Conservation (phyloP, 805 yeast genomes). For the Ogataea paraovalis region DNA sequence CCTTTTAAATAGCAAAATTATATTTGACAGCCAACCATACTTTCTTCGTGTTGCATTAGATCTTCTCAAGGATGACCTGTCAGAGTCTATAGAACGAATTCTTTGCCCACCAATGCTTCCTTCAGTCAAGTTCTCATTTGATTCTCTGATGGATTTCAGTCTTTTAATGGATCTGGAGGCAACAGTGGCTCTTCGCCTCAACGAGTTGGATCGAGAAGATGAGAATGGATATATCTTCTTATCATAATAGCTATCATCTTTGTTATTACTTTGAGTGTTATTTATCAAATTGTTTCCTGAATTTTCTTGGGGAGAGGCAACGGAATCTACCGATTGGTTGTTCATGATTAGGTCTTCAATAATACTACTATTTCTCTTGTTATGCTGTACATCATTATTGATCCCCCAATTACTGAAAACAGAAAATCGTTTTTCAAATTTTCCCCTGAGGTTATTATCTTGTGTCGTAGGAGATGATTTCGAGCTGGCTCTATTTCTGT, state of each 20-base stretch:
- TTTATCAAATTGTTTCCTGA: background rate
- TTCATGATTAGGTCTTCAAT: conserved; percentile 9
- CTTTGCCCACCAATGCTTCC: no score
- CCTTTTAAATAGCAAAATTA: conserved; percentile 11
- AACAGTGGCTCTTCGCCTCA: conserved; percentile 11
- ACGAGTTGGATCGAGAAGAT: conserved; percentile 7
- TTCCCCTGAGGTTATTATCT: background rate
- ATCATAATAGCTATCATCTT: background rate
- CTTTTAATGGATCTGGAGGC: conserved; percentile 11
- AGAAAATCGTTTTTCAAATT: conserved; percentile 7
- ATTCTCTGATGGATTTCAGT: background rate
- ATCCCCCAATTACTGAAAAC: conserved; percentile 12
- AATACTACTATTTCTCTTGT: conserved; percentile 9
- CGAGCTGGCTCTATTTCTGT: background rate
- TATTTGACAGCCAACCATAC: conserved; percentile 25
- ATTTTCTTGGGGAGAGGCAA: background rate
- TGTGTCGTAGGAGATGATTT: background rate
- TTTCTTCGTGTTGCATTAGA: conserved; percentile 32
- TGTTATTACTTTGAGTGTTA: background rate
- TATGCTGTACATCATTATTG: conserved; percentile 3
- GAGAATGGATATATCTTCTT: background rate
- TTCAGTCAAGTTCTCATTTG: background rate
- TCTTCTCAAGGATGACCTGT: conserved; percentile 21
- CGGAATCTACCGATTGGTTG: background rate
- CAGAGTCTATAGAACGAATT: background rate